Evolutionary conservation across 192 early-diverging fungal genomes (phyloP).

Genomic region (Backusella psychrophila): DNA sequence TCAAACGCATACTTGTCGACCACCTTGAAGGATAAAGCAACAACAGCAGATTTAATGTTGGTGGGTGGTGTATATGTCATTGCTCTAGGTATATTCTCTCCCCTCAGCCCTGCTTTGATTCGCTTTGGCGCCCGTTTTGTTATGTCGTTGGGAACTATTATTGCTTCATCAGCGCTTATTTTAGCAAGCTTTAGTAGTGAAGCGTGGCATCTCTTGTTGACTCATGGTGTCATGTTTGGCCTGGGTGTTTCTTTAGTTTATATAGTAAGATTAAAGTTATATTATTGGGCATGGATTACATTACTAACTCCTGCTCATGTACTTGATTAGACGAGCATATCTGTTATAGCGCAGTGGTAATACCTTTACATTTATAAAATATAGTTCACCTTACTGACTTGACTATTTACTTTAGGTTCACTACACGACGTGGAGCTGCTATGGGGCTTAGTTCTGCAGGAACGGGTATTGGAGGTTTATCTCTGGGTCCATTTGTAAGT

Average conservation of each 20-base stretch:
- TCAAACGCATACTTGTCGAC: not conserved
- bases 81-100: not conserved
- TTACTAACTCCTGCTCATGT: not conserved
- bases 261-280: not conserved
- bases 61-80: not conserved
- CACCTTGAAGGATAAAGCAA: not conserved
- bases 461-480: constrained; percentile 65
- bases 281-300: not conserved
- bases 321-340: constrained; percentile 6
- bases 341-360: constrained; percentile 50
- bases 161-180: constrained; percentile 14
- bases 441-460: constrained; percentile 56
- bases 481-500: constrained; percentile 26
- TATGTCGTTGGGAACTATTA: constrained; percentile 16
- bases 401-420: constrained; percentile 41
- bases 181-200: constrained; percentile 25
- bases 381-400: not conserved
- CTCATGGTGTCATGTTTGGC: constrained; percentile 55
- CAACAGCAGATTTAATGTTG: constrained; percentile 2
- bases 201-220: constrained; percentile 58
- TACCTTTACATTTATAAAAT: not conserved
- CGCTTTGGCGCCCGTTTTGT: not conserved
- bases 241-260: constrained; percentile 34
- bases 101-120: not conserved
- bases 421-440: constrained; percentile 54